These are phyloP conservation scores for Auricularia sp. DNA, from an alignment of 768 basidiomycete species.

Conservation along the genomic window DNA sequence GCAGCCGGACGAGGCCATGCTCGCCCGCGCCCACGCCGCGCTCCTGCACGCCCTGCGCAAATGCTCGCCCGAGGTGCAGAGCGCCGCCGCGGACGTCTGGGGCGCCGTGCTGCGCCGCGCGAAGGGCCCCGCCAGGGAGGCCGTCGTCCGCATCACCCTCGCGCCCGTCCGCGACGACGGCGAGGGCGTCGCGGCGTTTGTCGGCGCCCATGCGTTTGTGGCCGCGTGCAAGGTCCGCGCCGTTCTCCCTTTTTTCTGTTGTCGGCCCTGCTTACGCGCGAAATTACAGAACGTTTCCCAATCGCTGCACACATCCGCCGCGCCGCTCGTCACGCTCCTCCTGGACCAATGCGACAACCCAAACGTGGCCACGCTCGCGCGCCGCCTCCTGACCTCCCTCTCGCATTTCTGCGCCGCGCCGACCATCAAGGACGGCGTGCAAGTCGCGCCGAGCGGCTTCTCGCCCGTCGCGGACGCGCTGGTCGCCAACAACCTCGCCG, in stretches of 20 bases:
- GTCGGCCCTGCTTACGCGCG: slow-evolving; percentile 1
- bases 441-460: slow-evolving; percentile 49
- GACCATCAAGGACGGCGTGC: background rate
- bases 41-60: slow-evolving; percentile 42
- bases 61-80: slow-evolving; percentile 62
- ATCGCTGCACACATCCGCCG: slow-evolving; percentile 67
- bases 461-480: slow-evolving; percentile 45
- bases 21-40: slow-evolving; percentile 42
- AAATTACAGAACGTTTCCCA: slow-evolving; percentile 61
- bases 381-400: slow-evolving; percentile 67
- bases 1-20: slow-evolving; percentile 31
- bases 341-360: slow-evolving; percentile 29
- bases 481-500: slow-evolving; percentile 26
- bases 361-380: slow-evolving; percentile 42
- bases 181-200: slow-evolving; percentile 31
- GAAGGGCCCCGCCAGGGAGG: slow-evolving; percentile 47
- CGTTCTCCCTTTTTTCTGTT: background rate
- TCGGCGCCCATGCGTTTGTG: slow-evolving; percentile 52
- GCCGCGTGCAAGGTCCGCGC: slow-evolving; percentile 64
- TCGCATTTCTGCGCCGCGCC: slow-evolving; percentile 64
- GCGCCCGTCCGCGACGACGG: slow-evolving; percentile 19
- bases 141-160: slow-evolving; percentile 44
- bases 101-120: slow-evolving; percentile 64
- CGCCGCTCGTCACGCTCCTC: slow-evolving; percentile 51
- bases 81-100: slow-evolving; percentile 83